Conservation (phyloP, 805 yeast genomes). For the Teunomyces atbi region DNA sequence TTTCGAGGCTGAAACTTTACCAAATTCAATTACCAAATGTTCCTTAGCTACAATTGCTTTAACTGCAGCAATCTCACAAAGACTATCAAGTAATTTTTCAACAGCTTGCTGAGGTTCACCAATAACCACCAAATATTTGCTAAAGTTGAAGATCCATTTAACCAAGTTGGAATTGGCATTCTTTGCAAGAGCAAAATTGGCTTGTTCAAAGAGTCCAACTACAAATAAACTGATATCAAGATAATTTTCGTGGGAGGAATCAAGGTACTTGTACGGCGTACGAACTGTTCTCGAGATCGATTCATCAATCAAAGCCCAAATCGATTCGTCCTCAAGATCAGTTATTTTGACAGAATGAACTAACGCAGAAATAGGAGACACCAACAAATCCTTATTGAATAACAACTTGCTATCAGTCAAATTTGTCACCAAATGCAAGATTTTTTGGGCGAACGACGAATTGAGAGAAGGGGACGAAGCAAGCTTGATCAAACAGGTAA, state of each 20-base stretch:
- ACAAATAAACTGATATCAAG: slow-evolving; percentile 32
- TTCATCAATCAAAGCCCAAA: slow-evolving; percentile 75
- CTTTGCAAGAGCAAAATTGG: slow-evolving; percentile 47
- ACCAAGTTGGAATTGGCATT: slow-evolving; percentile 19
- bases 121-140: slow-evolving; percentile 46
- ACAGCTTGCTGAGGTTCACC: slow-evolving; percentile 55
- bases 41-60: slow-evolving; percentile 5
- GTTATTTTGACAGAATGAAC: slow-evolving; percentile 16
- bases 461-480: slow-evolving; percentile 11
- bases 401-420: slow-evolving; percentile 52
- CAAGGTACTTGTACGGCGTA: slow-evolving; percentile 84
- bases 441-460: slow-evolving; percentile 35
- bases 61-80: slow-evolving; percentile 1
- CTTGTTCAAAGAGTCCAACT: slow-evolving; percentile 59
- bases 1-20: background rate
- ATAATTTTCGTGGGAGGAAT: slow-evolving; percentile 37
- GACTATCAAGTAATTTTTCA: slow-evolving; percentile 7
- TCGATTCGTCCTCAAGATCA: slow-evolving; percentile 13
- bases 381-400: slow-evolving; percentile 49
- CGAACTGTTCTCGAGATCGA: slow-evolving; percentile 65
- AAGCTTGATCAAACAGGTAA: slow-evolving; percentile 62
- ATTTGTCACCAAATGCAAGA: slow-evolving; percentile 46
- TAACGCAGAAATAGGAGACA: slow-evolving; percentile 56
- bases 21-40: slow-evolving; percentile 7
- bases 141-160: slow-evolving; percentile 52